Evolutionary conservation across 352 stramenopile genomes (phyloP), one percentile per base, ranked within the genome.

Genomic region (Phytophthora palmivora): DNA sequence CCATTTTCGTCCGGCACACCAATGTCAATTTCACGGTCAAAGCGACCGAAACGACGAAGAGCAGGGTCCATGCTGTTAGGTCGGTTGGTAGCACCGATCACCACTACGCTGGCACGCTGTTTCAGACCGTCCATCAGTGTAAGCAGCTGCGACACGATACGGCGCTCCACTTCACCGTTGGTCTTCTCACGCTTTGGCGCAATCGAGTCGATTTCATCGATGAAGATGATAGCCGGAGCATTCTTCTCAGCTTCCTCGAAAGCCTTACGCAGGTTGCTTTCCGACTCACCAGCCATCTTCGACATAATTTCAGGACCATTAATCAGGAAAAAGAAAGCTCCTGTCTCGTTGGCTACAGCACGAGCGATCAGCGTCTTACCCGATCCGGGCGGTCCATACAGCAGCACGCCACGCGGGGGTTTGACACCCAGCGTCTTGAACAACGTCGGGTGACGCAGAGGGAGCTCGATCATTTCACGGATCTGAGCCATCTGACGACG

Each of bases 281-380:
- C 92, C 0, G 82, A 96, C 67, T 98, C 94, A 44, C 94, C 94
- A 2, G 92, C 89, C 92, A 98, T 98, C 77, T 99, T 99, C 32
- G 88, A 98, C 97, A 99, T 99, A 82, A 99, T 99, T 72, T 99
- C 97, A 0, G 97, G 97, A n/a, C 97, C 97, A 74, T 99, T 99
- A 76, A 99, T 99, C 28, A 99, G 69, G 76, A 99, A 99, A 84
- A 99, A 99, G 78, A 99, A 99, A 1, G 97, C 97, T 38, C 97
- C 97, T 8, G 97, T 99, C 74, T 99, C 98, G 75, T 99, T 99
- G 2, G 97, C 97, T 6, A 99, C 96, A 19, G 98, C 98, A 54
- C 96, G 90, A 22, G 98, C 97, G 74, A 99, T 99, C 41, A 99
- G 75, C 11, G 97, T 99, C 89, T 99, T 99, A 67, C 98, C 98